phyloP scores from a whole-genome alignment of 1,284 basidiomycete genomes.

The Abortiporus biennis region DNA sequence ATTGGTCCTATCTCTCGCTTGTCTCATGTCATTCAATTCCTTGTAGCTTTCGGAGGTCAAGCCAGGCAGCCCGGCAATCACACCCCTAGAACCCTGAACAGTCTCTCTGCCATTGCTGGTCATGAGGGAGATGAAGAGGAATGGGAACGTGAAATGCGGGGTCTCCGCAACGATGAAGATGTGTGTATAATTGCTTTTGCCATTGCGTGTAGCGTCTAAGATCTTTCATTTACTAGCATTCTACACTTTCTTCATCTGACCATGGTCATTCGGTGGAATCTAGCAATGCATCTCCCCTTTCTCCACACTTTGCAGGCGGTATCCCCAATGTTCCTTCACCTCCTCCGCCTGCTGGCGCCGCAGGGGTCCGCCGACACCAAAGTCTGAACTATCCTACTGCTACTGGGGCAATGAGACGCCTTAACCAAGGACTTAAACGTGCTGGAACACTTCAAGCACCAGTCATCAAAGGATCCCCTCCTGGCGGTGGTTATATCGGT shows the following conservation, averaged over 20 bases:
- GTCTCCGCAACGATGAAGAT: slow-evolving; percentile 55
- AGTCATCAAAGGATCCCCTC: slow-evolving; percentile 20
- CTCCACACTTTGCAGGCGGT: slow-evolving; percentile 45
- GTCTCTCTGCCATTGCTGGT: slow-evolving; percentile 73
- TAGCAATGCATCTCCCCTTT: slow-evolving; percentile 55
- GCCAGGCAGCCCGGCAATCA: slow-evolving; percentile 51
- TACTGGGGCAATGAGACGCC: slow-evolving; percentile 38
- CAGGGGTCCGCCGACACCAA: slow-evolving; percentile 70
- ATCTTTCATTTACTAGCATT: slow-evolving; percentile 8
- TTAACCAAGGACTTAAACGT: slow-evolving; percentile 54
- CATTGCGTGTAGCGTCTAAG: slow-evolving; percentile 2
- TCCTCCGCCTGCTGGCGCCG: slow-evolving; percentile 56
- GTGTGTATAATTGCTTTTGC: slow-evolving; percentile 28
- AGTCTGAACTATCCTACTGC: slow-evolving; percentile 67
- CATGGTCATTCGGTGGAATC: slow-evolving; percentile 43
- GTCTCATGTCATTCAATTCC: background rate
- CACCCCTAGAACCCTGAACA: slow-evolving; percentile 72
- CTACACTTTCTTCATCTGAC: slow-evolving; percentile 26
- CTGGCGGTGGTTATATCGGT: slow-evolving; percentile 18
- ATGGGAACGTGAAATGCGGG: slow-evolving; percentile 67
- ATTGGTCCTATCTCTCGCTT: background rate
- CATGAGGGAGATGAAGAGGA: slow-evolving; percentile 82
- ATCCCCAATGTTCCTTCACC: slow-evolving; percentile 53
- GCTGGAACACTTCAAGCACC: slow-evolving; percentile 68
- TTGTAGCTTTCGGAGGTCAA: slow-evolving; percentile 39